Conservation (phyloP, 1,284 basidiomycete species). For the Malassezia equina region DNA sequence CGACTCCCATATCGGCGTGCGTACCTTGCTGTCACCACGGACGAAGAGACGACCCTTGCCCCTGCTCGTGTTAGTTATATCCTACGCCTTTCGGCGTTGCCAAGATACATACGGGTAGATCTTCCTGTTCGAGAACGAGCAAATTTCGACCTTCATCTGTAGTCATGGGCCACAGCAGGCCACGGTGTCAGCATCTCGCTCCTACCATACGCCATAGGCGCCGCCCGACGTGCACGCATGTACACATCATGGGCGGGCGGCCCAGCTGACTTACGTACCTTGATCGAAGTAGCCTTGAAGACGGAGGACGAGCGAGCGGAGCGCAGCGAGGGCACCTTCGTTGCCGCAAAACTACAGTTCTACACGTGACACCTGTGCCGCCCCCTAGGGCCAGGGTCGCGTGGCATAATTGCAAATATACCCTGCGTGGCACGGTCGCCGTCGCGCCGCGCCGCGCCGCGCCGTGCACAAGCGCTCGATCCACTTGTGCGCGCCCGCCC, state of each 20-base stretch:
- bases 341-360: constrained; percentile 10
- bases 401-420: neutral
- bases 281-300: constrained; percentile 18
- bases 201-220: neutral
- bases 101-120: constrained; percentile 44
- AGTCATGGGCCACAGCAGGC: neutral
- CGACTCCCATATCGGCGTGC: constrained; percentile 6
- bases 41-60: constrained; percentile 47
- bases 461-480: constrained; percentile 5
- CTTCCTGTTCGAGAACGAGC: constrained; percentile 47
- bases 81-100: neutral
- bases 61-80: constrained; percentile 18
- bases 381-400: neutral
- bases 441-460: neutral
- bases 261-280: constrained; percentile 10
- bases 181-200: constrained; percentile 4
- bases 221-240: neutral
- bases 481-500: neutral
- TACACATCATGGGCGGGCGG: neutral
- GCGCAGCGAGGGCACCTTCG: neutral
- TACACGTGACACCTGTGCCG: constrained; percentile 8
- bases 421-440: neutral
- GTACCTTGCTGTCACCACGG: constrained; percentile 48
- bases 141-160: constrained; percentile 49
- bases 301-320: constrained; percentile 11